Base-by-base conservation (phyloP, 2,329 filamentous ascomycete genomes). In the Drechmeria coniospora region DNA sequence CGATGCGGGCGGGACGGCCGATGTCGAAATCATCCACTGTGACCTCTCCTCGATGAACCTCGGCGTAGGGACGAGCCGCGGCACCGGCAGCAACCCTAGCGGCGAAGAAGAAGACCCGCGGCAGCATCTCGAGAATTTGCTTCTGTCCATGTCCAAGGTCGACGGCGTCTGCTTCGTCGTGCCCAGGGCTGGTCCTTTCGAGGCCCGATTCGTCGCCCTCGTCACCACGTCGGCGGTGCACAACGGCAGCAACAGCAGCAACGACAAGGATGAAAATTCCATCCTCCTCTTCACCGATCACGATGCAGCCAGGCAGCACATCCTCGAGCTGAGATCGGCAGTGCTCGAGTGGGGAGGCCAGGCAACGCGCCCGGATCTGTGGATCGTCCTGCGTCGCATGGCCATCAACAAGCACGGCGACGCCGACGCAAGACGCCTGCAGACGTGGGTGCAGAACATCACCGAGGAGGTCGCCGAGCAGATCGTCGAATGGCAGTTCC, bases 361-460 rank as follows among this genome's bases (percentile, higher is more conserved):
- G 6, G 25, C 48, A 9, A 45, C 46, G 8, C 38, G 57, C 2
- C 63, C 64, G 2, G 52, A 55, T 27, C 46, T 63, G 7, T 68
- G 63, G 62, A 50, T 67, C 12, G 51, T 59, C 4, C 40, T 68
- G 28, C 51, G 57, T 26, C 48, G 44, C 24, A 61, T 68, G 51
- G 61, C 61, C 6, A 28, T 55, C n/a, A 51, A 51, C 25, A 45
- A 49, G 1, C 37, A 46, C 9, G 57, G 56, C 10, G 45, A 51
- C 13, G 43, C 55, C 26, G 51, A 66, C 37, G 47, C 53, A 23
- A 50, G 61, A 18, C 53, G 50, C 31, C 37, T 68, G 23, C 62
- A 64, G 32, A 65, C 60, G 4, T 68, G 65, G 65, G 57, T 59
- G 15, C 63, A 68, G 43, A 67, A 68, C 35, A 55, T 61, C 25